A percentile compares a stretch with the other conserved stretches of the same genome.
Evolutionary conservation across 1,284 basidiomycete species (phyloP).

Genomic region (Ceratobasidium sp.): DNA sequence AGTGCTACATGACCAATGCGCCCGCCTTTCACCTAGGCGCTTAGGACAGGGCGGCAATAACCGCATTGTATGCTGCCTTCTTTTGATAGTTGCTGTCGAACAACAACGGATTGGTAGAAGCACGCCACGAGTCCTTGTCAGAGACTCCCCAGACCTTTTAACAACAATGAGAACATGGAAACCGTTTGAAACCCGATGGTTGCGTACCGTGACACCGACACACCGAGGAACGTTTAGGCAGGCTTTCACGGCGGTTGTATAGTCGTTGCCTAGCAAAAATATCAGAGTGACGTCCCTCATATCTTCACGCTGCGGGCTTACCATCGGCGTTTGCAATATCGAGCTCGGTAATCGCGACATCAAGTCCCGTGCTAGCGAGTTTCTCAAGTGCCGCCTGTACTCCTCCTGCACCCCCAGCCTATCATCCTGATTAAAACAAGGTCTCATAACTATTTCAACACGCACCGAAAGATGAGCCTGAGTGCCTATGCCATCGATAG

Average conservation of each 20-base stretch:
- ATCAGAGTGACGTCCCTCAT: too few relatives aligned
- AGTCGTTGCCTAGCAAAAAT: conserved; percentile 27
- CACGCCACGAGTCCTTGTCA: too few relatives aligned
- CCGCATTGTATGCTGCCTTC: conserved; percentile 37
- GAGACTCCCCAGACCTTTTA: too few relatives aligned
- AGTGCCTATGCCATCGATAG: too few relatives aligned
- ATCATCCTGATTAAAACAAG: too few relatives aligned
- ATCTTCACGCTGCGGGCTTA: too few relatives aligned
- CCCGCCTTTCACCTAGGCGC: too few relatives aligned
- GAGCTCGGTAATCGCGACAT: conserved; percentile 27
- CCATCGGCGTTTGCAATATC: too few relatives aligned
- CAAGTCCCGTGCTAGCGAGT: neutral
- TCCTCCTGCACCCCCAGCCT: conserved; percentile 59
- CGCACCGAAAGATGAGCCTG: too few relatives aligned
- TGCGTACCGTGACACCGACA: conserved; percentile 35
- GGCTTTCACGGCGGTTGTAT: conserved; percentile 28
- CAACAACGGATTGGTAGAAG: conserved; percentile 26
- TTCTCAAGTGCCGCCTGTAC: conserved; percentile 53
- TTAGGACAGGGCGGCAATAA: conserved; percentile 20
- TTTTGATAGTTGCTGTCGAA: conserved; percentile 34
- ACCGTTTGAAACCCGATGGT: conserved; percentile 36
- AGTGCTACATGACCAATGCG: too few relatives aligned
- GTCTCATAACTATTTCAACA: too few relatives aligned
- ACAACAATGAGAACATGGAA: too few relatives aligned
- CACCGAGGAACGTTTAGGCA: conserved; percentile 32